These are phyloP conservation scores for Xylaria arbuscula DNA, from an alignment of 2,329 filamentous ascomycete genomes.

Conservation along the genomic window DNA sequence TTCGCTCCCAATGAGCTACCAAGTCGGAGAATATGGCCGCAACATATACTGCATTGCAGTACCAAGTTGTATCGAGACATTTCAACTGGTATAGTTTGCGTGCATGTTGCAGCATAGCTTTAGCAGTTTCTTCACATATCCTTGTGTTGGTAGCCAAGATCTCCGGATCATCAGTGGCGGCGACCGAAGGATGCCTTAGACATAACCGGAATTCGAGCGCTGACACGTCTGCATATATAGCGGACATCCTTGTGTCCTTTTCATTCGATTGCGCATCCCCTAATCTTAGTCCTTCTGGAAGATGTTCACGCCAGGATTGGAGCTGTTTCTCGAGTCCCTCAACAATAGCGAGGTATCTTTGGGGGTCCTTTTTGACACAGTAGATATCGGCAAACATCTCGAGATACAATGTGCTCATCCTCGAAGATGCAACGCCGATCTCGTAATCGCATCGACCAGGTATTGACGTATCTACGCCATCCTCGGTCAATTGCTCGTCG, in stretches of 20 bases:
- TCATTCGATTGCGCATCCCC: slow-evolving; percentile 56
- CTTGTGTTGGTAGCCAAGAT: slow-evolving; percentile 71
- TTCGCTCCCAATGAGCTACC: slow-evolving; percentile 75
- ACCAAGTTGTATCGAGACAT: slow-evolving; percentile 82
- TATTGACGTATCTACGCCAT: slow-evolving; percentile 67
- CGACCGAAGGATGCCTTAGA: slow-evolving; percentile 70
- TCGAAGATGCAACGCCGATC: slow-evolving; percentile 73
- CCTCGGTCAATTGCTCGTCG: slow-evolving; percentile 75
- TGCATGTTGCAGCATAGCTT: slow-evolving; percentile 71
- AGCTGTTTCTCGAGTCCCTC: slow-evolving; percentile 73
- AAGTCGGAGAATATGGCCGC: slow-evolving; percentile 79
- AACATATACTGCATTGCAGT: slow-evolving; percentile 76
- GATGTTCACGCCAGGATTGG: slow-evolving; percentile 69
- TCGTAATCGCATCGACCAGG: slow-evolving; percentile 73
- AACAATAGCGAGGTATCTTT: slow-evolving; percentile 72
- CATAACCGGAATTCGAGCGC: slow-evolving; percentile 69
- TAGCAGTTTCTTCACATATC: slow-evolving; percentile 73
- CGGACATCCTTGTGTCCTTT: slow-evolving; percentile 59
- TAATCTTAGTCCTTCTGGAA: slow-evolving; percentile 69
- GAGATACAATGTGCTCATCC: slow-evolving; percentile 73
- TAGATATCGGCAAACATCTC: slow-evolving; percentile 84
- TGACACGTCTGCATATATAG: slow-evolving; percentile 66
- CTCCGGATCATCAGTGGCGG: slow-evolving; percentile 63
- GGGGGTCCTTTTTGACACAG: slow-evolving; percentile 70
- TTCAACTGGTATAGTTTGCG: slow-evolving; percentile 71